Percentiles rank a stretch among this genome's conserved stretches.
Conservation (phyloP, 257 asterid species). For the Cynanchum wilfordii region DNA sequence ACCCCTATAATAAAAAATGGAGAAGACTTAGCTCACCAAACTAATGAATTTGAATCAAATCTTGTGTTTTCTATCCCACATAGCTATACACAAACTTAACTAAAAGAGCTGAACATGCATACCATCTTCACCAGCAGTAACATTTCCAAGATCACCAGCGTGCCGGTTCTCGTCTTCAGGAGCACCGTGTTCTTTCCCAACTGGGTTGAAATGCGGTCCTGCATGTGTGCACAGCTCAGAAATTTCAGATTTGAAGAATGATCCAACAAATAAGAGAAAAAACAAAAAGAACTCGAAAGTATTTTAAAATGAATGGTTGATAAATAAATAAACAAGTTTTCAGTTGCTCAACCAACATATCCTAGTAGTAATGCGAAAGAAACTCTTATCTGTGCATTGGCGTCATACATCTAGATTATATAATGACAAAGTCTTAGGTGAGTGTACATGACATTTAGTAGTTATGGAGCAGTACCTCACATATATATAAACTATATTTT, state of each 20-base stretch:
- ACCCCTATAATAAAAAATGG: conserved; percentile 40
- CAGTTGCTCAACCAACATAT: background rate
- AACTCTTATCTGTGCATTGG: background rate
- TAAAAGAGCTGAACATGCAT: background rate
- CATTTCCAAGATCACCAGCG: conserved; percentile 98
- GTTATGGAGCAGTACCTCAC: background rate
- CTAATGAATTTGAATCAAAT: background rate
- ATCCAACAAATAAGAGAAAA: background rate
- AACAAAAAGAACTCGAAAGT: background rate
- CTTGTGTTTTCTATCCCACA: background rate
- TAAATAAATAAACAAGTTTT: background rate
- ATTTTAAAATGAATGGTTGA: background rate
- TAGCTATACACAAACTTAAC: background rate
- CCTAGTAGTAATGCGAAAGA: background rate
- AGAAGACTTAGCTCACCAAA: background rate
- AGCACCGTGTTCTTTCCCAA: conserved; percentile 79
- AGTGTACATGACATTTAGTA: background rate
- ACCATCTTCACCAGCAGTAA: conserved; percentile 86
- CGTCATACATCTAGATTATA: background rate
- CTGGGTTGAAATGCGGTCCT: conserved; percentile 96
- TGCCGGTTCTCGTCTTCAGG: conserved; percentile 87
- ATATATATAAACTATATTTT: no score
- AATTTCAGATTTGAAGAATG: background rate
- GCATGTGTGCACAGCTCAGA: conserved; percentile 2
- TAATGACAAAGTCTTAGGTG: background rate